Base-by-base conservation (phyloP, 1,284 basidiomycete genomes). In the Apiotrichum sp. region DNA sequence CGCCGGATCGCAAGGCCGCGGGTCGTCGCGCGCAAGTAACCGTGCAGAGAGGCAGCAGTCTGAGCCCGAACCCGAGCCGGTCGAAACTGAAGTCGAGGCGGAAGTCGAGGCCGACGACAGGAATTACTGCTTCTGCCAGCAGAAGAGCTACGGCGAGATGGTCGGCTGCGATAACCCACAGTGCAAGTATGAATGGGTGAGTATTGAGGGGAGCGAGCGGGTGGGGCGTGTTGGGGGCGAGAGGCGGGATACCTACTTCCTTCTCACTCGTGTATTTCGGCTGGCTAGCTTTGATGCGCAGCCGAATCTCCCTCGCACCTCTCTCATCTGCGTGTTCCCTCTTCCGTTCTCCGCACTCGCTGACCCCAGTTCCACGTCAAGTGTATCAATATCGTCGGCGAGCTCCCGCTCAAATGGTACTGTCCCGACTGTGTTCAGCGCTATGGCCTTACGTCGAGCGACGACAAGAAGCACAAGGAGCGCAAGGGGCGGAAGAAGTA, bases 131-230 rank as follows among this genome's bases (percentile, higher is more conserved):
- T 83, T 87, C 80, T 97, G 93, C 73, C 82, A 90, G 66, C 81
- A 86, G 29, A 82, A 86, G 59, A 91, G 88, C 69, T 93, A 87
- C 68, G 93, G 93, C 39, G 88, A 93, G 74, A 97, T 97, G 93
- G 90, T 97, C 67, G 93, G 85, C 4, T 97, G 93, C 73, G 93
- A 97, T 73, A 88, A 86, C 65, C 78, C 80, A 16, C 81, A 82
- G 49, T 97, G 93, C 76, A 84, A 86, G 66, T 81, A 83, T 59
- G 92, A 96, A 85, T 96, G 93, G 93, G 90, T 93, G 66, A 66
- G 88, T 36, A 6, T 2, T 6, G 11, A 36, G 29, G 29, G 41
- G 2, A 22, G 9, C 14, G 36, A 5, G 31, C 5, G 40, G 11
- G 49, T 6, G 22, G 22, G 22, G 22, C 22, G 22, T 22, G 22